Percentiles rank a stretch among this genome's conserved stretches.
phyloP scores from a whole-genome alignment of 2,329 filamentous ascomycete species.

The Periconia digitata region DNA sequence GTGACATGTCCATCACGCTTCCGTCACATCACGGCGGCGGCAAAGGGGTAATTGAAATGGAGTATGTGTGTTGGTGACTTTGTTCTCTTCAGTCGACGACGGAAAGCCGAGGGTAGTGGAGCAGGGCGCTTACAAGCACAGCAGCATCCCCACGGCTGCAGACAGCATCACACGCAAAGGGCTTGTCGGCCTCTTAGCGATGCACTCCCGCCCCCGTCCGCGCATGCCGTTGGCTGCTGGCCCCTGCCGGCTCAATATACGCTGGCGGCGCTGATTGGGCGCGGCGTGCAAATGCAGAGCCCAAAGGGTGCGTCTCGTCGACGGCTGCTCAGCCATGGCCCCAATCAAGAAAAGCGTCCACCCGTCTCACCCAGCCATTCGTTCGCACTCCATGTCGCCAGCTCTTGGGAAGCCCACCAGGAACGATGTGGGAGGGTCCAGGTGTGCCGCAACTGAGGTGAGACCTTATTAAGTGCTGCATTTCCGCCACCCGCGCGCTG shows the following conservation, averaged over 20 bases:
- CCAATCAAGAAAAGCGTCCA: background rate
- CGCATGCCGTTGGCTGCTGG: slow-evolving; percentile 28
- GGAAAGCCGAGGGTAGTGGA: slow-evolving; percentile 6
- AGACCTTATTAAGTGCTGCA: slow-evolving; percentile 2
- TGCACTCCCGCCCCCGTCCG: slow-evolving; percentile 25
- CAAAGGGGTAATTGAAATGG: background rate
- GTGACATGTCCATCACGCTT: slow-evolving; percentile 6
- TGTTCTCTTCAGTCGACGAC: background rate
- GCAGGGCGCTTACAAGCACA: slow-evolving; percentile 29
- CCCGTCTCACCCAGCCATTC: background rate
- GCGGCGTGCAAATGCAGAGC: background rate
- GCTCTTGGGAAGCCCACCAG: too few relatives aligned
- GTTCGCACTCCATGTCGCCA: too few relatives aligned
- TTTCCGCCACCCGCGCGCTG: slow-evolving; percentile 5
- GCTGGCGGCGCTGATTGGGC: background rate
- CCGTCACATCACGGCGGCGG: slow-evolving; percentile 8
- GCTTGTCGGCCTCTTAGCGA: slow-evolving; percentile 23
- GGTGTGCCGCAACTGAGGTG: background rate
- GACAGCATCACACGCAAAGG: background rate
- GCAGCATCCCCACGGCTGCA: background rate
- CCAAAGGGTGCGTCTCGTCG: background rate
- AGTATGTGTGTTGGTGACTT: background rate
- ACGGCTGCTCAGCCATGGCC: background rate
- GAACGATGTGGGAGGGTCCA: too few relatives aligned
- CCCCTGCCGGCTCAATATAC: slow-evolving; percentile 35